A percentile compares a stretch with the other conserved stretches of the same genome.
These are phyloP conservation scores for Neurospora sp. DNA, from an alignment of 495 filamentous ascomycete species.

Conservation along the genomic window DNA sequence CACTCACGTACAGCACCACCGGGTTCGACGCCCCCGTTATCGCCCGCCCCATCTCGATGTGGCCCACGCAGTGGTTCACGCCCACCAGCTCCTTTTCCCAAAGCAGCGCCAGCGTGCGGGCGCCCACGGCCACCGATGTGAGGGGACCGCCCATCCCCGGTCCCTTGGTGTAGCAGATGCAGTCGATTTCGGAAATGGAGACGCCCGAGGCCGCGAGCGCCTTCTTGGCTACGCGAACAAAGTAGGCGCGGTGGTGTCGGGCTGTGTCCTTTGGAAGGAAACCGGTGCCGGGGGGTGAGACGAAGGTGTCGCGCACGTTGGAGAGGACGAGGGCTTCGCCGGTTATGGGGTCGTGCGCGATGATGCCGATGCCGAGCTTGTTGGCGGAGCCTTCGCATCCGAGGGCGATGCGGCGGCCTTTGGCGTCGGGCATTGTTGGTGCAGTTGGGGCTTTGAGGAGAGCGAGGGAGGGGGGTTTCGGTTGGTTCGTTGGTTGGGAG, in stretches of 20 bases:
- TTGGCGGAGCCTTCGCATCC: conserved; percentile 97
- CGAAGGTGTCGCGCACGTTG: conserved; percentile 90
- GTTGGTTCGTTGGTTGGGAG: background rate
- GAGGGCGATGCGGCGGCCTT: conserved; percentile 54
- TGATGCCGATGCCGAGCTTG: conserved; percentile 91
- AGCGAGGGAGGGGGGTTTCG: background rate
- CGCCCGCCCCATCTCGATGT: conserved; percentile 95
- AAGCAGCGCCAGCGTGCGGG: conserved; percentile 69
- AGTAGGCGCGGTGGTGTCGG: conserved; percentile 77
- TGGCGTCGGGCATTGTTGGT: conserved; percentile 4
- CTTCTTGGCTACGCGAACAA: conserved; percentile 67
- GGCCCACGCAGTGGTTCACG: conserved; percentile 96
- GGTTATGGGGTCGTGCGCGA: conserved; percentile 58
- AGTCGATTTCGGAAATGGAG: conserved; percentile 57
- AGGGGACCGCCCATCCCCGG: conserved; percentile 95
- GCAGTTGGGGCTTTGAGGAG: background rate
- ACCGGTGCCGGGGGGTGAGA: conserved; percentile 83
- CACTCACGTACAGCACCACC: conserved; percentile 90
- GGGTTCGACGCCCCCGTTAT: conserved; percentile 91
- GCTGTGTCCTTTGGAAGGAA: conserved; percentile 97
- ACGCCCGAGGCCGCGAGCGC: conserved; percentile 56
- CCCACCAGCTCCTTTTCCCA: conserved; percentile 84
- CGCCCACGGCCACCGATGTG: conserved; percentile 78
- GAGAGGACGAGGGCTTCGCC: conserved; percentile 67
- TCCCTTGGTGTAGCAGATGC: conserved; percentile 91